phyloP scores from a whole-genome alignment of 2,329 filamentous ascomycete species.

The Cladophialophora carrionii region DNA sequence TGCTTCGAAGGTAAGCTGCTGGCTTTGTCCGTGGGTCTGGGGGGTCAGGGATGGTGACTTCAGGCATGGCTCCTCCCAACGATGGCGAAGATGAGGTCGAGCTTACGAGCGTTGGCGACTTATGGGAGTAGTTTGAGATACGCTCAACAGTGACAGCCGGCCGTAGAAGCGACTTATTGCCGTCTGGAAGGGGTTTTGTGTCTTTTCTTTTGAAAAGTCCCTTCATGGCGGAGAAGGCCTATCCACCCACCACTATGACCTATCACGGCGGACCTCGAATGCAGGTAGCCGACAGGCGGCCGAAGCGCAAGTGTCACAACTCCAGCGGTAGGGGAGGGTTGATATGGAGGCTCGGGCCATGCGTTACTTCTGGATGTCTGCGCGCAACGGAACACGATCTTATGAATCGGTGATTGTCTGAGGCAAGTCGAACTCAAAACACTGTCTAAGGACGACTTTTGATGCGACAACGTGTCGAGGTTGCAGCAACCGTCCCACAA shows the following conservation, averaged over 20 bases:
- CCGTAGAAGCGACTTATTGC: constrained; percentile 22
- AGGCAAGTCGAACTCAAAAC: background rate
- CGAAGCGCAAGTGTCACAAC: background rate
- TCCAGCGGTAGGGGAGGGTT: constrained; percentile 24
- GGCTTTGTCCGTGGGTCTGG: constrained; percentile 88
- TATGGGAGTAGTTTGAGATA: constrained; percentile 37
- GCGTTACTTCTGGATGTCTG: background rate
- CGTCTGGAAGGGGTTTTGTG: constrained; percentile 42
- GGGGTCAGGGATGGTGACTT: constrained; percentile 78
- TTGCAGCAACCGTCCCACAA: background rate
- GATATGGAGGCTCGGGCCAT: constrained; percentile 7
- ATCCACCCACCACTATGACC: constrained; percentile 20
- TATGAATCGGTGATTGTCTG: background rate
- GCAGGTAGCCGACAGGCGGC: constrained; percentile 26
- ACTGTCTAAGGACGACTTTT: background rate
- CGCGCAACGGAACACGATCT: background rate
- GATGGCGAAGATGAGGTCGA: constrained; percentile 24
- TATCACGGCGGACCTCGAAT: constrained; percentile 16
- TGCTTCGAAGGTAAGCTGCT: constrained; percentile 85
- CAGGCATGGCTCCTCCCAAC: constrained; percentile 52
- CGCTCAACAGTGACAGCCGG: constrained; percentile 29
- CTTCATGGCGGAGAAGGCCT: constrained; percentile 47
- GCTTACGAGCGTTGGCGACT: constrained; percentile 36
- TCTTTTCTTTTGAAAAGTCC: constrained; percentile 54
- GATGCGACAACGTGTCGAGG: background rate